Evolutionary conservation across 768 basidiomycete species (phyloP).

Genomic region (Dentipellis sp.): DNA sequence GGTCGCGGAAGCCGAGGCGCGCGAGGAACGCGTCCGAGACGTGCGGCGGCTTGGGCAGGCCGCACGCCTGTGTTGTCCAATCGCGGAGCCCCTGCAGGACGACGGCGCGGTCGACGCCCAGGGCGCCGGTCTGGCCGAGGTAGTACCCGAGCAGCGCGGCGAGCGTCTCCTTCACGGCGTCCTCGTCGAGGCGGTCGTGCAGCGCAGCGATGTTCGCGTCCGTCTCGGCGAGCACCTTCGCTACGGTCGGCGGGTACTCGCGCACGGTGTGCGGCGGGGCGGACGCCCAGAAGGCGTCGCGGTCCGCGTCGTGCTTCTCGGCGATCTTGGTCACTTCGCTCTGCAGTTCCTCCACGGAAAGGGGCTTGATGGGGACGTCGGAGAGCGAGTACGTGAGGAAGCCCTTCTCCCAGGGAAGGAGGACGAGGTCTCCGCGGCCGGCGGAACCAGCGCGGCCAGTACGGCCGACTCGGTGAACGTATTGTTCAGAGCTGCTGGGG

Average conservation of each 20-base stretch:
- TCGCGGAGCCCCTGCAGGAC: slow-evolving; percentile 7
- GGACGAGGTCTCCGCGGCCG: slow-evolving; percentile 71
- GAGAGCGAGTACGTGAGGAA: slow-evolving; percentile 56
- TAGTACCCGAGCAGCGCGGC: slow-evolving; percentile 13
- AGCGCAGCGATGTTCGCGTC: slow-evolving; percentile 12
- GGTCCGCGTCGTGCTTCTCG: slow-evolving; percentile 36
- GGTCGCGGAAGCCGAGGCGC: slow-evolving; percentile 3
- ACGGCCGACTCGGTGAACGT: slow-evolving; percentile 80
- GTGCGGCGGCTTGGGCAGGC: slow-evolving; percentile 5
- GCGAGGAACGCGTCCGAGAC: slow-evolving; percentile 7
- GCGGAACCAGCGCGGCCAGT: slow-evolving; percentile 60
- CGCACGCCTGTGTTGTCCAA: slow-evolving; percentile 12
- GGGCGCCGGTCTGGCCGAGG: neutral
- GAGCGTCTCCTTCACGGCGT: slow-evolving; percentile 9
- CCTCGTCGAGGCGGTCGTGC: slow-evolving; percentile 5
- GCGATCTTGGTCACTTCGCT: slow-evolving; percentile 39
- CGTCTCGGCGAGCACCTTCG: slow-evolving; percentile 2
- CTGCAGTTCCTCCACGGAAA: slow-evolving; percentile 39
- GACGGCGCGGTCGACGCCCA: slow-evolving; percentile 3
- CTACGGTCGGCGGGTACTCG: slow-evolving; percentile 12
- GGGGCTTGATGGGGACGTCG: slow-evolving; percentile 58
- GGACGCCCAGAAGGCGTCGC: slow-evolving; percentile 23
- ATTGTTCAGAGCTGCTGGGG: slow-evolving; percentile 59
- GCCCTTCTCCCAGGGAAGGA: slow-evolving; percentile 70
- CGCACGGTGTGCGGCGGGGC: slow-evolving; percentile 3